phyloP scores from a whole-genome alignment of 345 rosid genomes.

The Ailanthus altissimus region DNA sequence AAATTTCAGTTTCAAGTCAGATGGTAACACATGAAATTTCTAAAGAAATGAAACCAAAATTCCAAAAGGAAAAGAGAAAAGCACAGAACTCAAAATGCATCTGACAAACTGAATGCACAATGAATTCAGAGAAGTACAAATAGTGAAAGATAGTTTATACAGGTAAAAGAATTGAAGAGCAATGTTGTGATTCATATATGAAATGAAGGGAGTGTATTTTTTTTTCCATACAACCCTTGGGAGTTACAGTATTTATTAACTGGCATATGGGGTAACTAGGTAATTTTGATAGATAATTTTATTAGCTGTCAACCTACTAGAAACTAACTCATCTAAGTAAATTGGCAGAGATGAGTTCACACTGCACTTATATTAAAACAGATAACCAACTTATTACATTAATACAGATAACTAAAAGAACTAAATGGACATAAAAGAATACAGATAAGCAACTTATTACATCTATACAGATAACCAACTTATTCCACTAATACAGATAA shows the following conservation, averaged over 20 bases:
- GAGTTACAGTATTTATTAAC: background rate
- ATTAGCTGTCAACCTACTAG: background rate
- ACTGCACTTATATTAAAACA: background rate
- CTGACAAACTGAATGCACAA: background rate
- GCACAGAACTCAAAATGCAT: background rate
- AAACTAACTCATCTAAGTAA: background rate
- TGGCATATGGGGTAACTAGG: background rate
- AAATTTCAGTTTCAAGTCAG: slow-evolving; percentile 6
- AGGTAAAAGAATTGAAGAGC: background rate
- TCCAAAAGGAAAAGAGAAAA: background rate
- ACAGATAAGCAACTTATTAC: background rate
- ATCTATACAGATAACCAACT: background rate
- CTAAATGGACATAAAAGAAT: too few relatives aligned
- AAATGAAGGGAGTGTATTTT: background rate
- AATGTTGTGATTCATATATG: background rate
- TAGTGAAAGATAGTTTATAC: background rate
- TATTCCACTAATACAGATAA: background rate
- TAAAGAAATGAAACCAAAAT: background rate
- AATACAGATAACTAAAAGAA: too few relatives aligned
- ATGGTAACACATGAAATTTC: background rate
- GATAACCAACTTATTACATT: too few relatives aligned
- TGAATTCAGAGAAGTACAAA: background rate
- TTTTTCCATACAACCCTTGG: background rate
- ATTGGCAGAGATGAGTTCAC: background rate
- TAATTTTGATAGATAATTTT: background rate